phyloP scores from a whole-genome alignment of 768 basidiomycete species.

The Rhodosporidiobolus odoratus region DNA sequence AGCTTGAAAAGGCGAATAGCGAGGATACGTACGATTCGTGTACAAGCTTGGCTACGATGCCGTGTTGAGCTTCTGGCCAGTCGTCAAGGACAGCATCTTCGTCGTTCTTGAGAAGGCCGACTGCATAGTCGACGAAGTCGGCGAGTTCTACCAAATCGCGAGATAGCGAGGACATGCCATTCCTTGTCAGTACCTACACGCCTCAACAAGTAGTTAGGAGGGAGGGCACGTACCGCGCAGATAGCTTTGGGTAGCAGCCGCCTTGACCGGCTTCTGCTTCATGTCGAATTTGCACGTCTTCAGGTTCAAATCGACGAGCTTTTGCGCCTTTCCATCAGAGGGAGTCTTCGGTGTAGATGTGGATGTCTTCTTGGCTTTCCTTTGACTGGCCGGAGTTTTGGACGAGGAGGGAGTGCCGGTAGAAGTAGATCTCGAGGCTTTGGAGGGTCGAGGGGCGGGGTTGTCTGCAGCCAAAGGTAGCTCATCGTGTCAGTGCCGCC shows the following conservation, averaged over 20 bases:
- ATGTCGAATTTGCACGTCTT: constrained; percentile 38
- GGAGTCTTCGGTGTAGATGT: neutral
- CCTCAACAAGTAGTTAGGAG: neutral
- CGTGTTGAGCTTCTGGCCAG: constrained; percentile 65
- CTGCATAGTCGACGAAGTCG: constrained; percentile 47
- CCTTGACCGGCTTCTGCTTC: constrained; percentile 31
- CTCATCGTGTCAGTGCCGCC: neutral
- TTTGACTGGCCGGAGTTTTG: neutral
- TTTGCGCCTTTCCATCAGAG: constrained; percentile 9
- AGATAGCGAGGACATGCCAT: neutral
- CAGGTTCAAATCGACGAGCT: constrained; percentile 27
- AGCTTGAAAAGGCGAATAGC: neutral
- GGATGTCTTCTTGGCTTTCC: neutral
- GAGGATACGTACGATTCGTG: constrained; percentile 69
- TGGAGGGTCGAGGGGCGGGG: neutral
- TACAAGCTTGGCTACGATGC: constrained; percentile 72
- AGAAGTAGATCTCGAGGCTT: neutral
- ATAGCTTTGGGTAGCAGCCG: constrained; percentile 56
- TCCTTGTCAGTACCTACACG: neutral
- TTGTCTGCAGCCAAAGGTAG: neutral
- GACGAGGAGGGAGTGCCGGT: neutral
- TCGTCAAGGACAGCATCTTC: constrained; percentile 54
- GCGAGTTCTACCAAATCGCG: too few relatives aligned
- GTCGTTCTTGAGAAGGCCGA: constrained; percentile 52
- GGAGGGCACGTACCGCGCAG: constrained; percentile 59